These are phyloP conservation scores for Penicillium nucicola DNA, from an alignment of 495 filamentous ascomycete genomes.

Conservation along the genomic window DNA sequence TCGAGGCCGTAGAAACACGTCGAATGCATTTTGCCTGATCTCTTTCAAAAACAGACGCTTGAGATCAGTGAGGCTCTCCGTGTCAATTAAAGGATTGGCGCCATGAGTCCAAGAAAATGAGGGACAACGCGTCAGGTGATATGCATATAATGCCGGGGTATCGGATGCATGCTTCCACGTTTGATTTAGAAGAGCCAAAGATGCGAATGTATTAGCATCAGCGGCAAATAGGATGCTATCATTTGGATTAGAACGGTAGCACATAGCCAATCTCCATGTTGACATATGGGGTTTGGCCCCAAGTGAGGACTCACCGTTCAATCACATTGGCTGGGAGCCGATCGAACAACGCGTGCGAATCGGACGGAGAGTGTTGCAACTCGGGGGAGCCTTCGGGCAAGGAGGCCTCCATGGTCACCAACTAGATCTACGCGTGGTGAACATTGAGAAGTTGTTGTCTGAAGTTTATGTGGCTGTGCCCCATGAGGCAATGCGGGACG, in stretches of 20 bases:
- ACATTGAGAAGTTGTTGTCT: constrained; percentile 1
- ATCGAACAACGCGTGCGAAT: constrained; percentile 8
- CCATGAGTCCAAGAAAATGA: constrained; percentile 60
- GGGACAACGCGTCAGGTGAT: constrained; percentile 70
- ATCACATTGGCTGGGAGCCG: constrained; percentile 27
- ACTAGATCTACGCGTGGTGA: constrained; percentile 7
- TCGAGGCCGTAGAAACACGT: constrained; percentile 68
- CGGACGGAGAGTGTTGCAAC: neutral
- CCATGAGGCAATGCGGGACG: constrained; percentile 9
- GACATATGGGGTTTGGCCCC: neutral
- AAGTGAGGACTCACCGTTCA: constrained; percentile 21
- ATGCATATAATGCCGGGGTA: constrained; percentile 66
- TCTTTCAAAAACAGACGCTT: constrained; percentile 66
- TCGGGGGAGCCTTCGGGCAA: constrained; percentile 5
- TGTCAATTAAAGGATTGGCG: constrained; percentile 35
- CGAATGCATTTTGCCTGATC: constrained; percentile 76
- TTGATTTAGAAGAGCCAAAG: constrained; percentile 73
- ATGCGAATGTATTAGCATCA: constrained; percentile 78
- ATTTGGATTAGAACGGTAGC: neutral
- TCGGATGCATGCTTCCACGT: constrained; percentile 75
- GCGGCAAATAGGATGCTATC: constrained; percentile 70
- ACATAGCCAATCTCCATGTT: neutral
- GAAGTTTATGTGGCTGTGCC: constrained; percentile 22
- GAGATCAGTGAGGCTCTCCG: constrained; percentile 56
- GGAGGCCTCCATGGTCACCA: constrained; percentile 28